Conservation (phyloP, 2,329 filamentous ascomycete genomes). For the Xylaria sp. region DNA sequence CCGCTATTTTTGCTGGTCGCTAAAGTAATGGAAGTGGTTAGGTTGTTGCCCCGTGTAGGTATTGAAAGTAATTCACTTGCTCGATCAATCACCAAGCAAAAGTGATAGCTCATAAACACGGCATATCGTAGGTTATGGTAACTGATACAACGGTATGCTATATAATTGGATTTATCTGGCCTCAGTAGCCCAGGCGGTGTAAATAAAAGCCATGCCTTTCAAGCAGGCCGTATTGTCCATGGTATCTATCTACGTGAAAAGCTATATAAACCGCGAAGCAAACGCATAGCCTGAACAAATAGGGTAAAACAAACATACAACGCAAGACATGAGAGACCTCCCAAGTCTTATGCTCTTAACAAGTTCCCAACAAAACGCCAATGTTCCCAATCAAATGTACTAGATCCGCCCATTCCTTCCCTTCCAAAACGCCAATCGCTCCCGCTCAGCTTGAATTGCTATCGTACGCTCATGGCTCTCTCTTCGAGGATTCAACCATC, state of each 20-base stretch:
- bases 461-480: neutral
- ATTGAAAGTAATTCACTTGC: neutral
- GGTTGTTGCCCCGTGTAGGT: too few species aligned
- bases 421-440: conserved; percentile 29
- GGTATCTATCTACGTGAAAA: conserved; percentile 6
- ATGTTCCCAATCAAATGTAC: conserved; percentile 10
- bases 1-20: too few species aligned
- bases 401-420: neutral
- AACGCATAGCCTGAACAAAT: neutral
- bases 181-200: neutral
- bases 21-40: too few species aligned
- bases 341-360: neutral
- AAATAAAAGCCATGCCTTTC: conserved; percentile 13
- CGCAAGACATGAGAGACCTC: neutral
- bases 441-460: conserved; percentile 9
- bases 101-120: conserved; percentile 4
- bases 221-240: neutral
- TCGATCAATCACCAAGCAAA: neutral
- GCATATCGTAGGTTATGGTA: neutral
- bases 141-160: conserved; percentile 2
- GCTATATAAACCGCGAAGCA: neutral
- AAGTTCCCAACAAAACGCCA: conserved; percentile 22
- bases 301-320: conserved; percentile 9
- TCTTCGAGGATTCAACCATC: neutral
- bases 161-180: conserved; percentile 10